Evolutionary conservation across 192 early-diverging fungal species (phyloP).

Genomic region (Coemansia sp.): DNA sequence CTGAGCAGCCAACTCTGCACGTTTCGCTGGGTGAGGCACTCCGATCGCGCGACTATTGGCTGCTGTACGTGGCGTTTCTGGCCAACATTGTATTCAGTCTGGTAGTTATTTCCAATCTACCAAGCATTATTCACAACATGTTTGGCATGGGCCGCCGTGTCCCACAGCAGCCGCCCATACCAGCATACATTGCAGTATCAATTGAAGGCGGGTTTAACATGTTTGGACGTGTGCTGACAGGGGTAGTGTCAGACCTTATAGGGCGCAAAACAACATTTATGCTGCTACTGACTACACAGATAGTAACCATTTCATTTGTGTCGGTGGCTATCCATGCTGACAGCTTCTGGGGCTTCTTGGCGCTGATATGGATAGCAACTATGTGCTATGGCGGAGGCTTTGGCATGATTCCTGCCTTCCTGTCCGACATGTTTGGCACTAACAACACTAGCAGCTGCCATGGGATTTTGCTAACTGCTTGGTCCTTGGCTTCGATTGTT

Average conservation of each 20-base stretch:
- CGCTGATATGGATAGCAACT: constrained; percentile 60
- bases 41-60: constrained; percentile 59
- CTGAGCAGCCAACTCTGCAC: constrained; percentile 32
- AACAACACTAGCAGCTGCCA: constrained; percentile 74
- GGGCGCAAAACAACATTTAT: constrained; percentile 67
- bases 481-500: constrained; percentile 65
- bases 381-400: constrained; percentile 75
- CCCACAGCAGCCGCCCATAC: constrained; percentile 23
- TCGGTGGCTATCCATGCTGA: constrained; percentile 56
- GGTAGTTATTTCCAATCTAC: constrained; percentile 59
- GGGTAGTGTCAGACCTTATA: constrained; percentile 54
- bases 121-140: constrained; percentile 55
- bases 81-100: constrained; percentile 63
- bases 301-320: constrained; percentile 55
- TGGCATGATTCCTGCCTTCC: constrained; percentile 72
- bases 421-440: constrained; percentile 73
- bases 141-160: constrained; percentile 51
- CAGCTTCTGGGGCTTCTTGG: constrained; percentile 59
- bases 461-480: constrained; percentile 73
- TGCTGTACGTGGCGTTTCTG: constrained; percentile 61
- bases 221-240: constrained; percentile 57
- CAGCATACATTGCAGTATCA: constrained; percentile 55
- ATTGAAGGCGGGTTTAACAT: constrained; percentile 64
- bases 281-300: constrained; percentile 58
- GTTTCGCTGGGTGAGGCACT: constrained; percentile 57